A percentile compares a stretch with the other conserved stretches of the same genome.
Evolutionary conservation across 768 basidiomycete genomes (phyloP).

Genomic region (Lanmaoa pseudosensibilis): DNA sequence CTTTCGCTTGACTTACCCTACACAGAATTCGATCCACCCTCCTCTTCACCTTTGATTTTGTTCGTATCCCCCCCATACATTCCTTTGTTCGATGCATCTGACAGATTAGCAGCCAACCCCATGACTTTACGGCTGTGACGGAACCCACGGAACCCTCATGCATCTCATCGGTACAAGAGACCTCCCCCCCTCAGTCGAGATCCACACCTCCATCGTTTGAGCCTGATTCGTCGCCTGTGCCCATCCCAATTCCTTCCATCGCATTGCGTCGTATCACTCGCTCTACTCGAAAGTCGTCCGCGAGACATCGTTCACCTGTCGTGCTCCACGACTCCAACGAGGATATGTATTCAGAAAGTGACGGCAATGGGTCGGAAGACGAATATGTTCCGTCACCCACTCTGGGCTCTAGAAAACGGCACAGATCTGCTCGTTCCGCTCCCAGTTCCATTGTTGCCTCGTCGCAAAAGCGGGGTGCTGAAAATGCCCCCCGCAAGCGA

Average conservation of each 20-base stretch:
- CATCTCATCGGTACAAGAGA: constrained; percentile 9
- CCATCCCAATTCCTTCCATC: not conserved
- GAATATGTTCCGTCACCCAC: constrained; percentile 45
- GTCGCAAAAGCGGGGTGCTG: constrained; percentile 8
- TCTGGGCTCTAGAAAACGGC: constrained; percentile 36
- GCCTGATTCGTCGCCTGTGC: not conserved
- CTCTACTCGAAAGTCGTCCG: constrained; percentile 6
- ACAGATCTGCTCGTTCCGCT: constrained; percentile 16
- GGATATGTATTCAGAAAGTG: constrained; percentile 38
- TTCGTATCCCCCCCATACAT: constrained; percentile 12
- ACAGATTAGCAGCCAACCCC: constrained; percentile 20
- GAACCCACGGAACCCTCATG: constrained; percentile 15
- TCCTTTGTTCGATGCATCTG: constrained; percentile 11
- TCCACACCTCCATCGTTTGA: not conserved
- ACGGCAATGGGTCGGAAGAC: constrained; percentile 42
- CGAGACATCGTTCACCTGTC: not conserved
- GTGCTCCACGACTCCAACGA: constrained; percentile 20
- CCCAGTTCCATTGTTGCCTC: not conserved
- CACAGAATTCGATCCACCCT: constrained; percentile 5
- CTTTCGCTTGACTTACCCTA: constrained; percentile 17
- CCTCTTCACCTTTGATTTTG: constrained; percentile 25
- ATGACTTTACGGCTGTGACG: not conserved
- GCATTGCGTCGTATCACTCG: constrained; percentile 16
- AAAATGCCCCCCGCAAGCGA: constrained; percentile 21
- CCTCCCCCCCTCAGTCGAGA: constrained; percentile 2